Evolutionary conservation across 2,329 filamentous ascomycete genomes (phyloP).

Genomic region (Thelonectria olida): DNA sequence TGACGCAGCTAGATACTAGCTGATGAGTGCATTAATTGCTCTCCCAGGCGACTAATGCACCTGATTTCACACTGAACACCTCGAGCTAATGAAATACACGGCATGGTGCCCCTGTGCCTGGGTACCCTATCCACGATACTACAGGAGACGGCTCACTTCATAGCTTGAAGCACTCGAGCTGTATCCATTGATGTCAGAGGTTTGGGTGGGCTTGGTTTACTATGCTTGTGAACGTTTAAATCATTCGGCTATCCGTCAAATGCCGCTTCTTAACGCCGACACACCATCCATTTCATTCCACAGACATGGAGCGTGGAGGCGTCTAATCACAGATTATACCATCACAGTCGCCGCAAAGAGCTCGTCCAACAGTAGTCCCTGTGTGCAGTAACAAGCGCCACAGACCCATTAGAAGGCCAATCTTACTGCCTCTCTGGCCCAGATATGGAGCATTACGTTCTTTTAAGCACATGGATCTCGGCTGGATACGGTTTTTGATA

Average conservation of each 20-base stretch:
- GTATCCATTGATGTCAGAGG: not conserved
- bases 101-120: not conserved
- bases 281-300: not conserved
- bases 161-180: not conserved
- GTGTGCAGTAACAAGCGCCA: not conserved
- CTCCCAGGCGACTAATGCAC: not conserved
- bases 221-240: no score
- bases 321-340: no score
- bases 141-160: not conserved
- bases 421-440: no score
- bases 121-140: not conserved
- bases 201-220: no score
- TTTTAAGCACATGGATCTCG: not conserved
- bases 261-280: slow-evolving; percentile 7
- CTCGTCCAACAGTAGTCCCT: not conserved
- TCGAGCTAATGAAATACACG: not conserved
- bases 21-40: not conserved
- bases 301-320: no score
- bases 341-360: not conserved
- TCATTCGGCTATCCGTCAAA: not conserved
- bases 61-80: not conserved
- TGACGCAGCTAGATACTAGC: not conserved
- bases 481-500: not conserved
- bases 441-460: not conserved
- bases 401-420: not conserved